These are phyloP conservation scores for Claviceps maximensis DNA, from an alignment of 2,329 filamentous ascomycete genomes.

Conservation along the genomic window DNA sequence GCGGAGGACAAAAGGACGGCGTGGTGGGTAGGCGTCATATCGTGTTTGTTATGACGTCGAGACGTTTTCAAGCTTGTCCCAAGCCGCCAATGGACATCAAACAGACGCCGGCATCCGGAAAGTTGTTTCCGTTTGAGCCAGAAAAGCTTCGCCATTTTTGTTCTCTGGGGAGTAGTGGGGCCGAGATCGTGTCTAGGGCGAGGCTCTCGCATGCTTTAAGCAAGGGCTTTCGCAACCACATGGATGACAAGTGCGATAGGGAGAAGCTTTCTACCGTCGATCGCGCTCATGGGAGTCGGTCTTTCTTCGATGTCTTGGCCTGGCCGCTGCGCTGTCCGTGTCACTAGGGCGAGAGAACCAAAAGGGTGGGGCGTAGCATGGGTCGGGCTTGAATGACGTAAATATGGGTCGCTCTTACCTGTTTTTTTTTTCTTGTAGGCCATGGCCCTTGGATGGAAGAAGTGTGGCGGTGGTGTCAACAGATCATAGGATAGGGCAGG, in stretches of 20 bases:
- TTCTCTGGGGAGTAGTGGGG: neutral
- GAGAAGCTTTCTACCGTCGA: too few species aligned
- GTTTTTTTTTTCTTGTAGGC: neutral
- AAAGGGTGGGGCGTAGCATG: too few species aligned
- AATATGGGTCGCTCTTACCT: neutral
- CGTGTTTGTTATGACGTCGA: slow-evolving; percentile 5
- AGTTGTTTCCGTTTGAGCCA: neutral
- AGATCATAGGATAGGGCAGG: neutral
- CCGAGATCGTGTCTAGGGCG: neutral
- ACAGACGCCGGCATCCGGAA: neutral
- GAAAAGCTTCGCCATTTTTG: neutral
- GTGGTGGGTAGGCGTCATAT: slow-evolving; percentile 6
- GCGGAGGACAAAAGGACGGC: slow-evolving; percentile 1
- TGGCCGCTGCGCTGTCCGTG: too few species aligned
- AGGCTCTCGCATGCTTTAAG: neutral
- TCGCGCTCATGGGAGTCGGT: too few species aligned
- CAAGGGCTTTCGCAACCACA: too few species aligned
- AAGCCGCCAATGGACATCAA: neutral
- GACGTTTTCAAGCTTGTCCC: neutral
- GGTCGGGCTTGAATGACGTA: too few species aligned
- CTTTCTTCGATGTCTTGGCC: too few species aligned
- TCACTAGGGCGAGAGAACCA: too few species aligned
- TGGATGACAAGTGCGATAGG: too few species aligned
- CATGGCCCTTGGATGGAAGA: neutral
- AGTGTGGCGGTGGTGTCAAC: neutral